Conservation (phyloP, 805 yeast genomes). For the Saccharomycopsis fermentans region DNA sequence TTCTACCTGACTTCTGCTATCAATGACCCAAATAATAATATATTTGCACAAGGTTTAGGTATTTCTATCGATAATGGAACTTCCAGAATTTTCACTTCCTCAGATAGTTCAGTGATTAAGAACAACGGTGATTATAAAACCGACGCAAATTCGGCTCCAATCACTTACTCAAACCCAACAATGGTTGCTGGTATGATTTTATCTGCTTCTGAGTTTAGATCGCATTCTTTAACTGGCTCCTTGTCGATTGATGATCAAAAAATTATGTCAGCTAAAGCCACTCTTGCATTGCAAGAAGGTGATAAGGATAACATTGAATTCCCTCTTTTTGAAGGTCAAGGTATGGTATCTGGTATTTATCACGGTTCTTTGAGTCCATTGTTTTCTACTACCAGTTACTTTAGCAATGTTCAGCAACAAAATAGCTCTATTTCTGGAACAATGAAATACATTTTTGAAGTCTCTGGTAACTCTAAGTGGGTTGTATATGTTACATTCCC, state of each 20-base stretch:
- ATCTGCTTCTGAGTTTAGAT: slow-evolving; percentile 21
- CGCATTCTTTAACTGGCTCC: slow-evolving; percentile 18
- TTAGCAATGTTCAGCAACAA: background rate
- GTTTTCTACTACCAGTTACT: background rate
- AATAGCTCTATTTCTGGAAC: background rate
- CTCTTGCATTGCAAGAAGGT: slow-evolving; percentile 19
- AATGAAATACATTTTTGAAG: background rate
- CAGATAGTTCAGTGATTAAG: slow-evolving; percentile 32
- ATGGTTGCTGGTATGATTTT: slow-evolving; percentile 41
- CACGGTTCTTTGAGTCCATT: slow-evolving; percentile 39
- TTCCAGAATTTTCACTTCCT: slow-evolving; percentile 26
- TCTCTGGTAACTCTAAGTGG: slow-evolving; percentile 35
- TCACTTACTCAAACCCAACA: slow-evolving; percentile 44
- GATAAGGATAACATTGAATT: slow-evolving; percentile 27
- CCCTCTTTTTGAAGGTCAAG: slow-evolving; percentile 54
- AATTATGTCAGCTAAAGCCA: slow-evolving; percentile 40
- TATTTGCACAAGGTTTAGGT: slow-evolving; percentile 44
- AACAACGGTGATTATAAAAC: background rate
- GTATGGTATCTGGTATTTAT: slow-evolving; percentile 41
- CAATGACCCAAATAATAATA: slow-evolving; percentile 28
- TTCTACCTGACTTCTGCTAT: slow-evolving; percentile 19
- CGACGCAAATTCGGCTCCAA: slow-evolving; percentile 17
- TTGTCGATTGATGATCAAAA: slow-evolving; percentile 39
- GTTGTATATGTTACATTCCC: slow-evolving; percentile 38
- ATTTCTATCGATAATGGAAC: slow-evolving; percentile 42